phyloP scores from a whole-genome alignment of 176 grass and related monocot species.

The Oryza glaberrima region DNA sequence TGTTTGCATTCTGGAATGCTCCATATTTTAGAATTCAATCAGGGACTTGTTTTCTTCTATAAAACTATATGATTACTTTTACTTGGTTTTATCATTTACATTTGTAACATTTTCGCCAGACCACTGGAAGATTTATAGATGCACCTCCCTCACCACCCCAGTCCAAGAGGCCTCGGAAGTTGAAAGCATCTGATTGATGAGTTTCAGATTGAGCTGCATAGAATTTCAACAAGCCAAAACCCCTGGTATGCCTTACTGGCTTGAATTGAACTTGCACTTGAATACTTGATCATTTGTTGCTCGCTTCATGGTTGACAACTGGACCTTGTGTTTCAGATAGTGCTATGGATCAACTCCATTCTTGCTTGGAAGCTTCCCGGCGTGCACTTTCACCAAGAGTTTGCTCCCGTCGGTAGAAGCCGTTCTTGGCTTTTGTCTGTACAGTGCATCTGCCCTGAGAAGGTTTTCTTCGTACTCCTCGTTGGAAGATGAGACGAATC shows the following conservation, averaged over 20 bases:
- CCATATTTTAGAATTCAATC: neutral
- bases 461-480: neutral
- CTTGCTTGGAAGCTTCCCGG: neutral
- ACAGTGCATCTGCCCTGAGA: neutral
- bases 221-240: neutral
- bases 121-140: slow-evolving; percentile 75
- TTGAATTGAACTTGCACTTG: neutral
- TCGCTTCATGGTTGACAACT: neutral
- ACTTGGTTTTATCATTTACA: slow-evolving; percentile 6
- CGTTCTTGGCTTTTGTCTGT: neutral
- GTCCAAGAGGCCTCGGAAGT: slow-evolving; percentile 86
- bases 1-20: slow-evolving; percentile 6
- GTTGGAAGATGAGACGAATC: neutral
- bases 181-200: slow-evolving; percentile 82
- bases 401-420: neutral
- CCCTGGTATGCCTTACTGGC: slow-evolving; percentile 21
- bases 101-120: slow-evolving; percentile 44
- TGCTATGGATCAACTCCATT: neutral
- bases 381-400: neutral
- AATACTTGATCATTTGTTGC: neutral
- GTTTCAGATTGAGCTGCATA: neutral
- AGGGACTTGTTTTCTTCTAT: slow-evolving; percentile 5
- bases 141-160: slow-evolving; percentile 81
- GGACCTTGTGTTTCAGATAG: neutral
- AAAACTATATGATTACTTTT: slow-evolving; percentile 13